Evolutionary conservation across 768 basidiomycete species (phyloP), one percentile per base, ranked within the genome.

Genomic region (Galerina sulciceps): DNA sequence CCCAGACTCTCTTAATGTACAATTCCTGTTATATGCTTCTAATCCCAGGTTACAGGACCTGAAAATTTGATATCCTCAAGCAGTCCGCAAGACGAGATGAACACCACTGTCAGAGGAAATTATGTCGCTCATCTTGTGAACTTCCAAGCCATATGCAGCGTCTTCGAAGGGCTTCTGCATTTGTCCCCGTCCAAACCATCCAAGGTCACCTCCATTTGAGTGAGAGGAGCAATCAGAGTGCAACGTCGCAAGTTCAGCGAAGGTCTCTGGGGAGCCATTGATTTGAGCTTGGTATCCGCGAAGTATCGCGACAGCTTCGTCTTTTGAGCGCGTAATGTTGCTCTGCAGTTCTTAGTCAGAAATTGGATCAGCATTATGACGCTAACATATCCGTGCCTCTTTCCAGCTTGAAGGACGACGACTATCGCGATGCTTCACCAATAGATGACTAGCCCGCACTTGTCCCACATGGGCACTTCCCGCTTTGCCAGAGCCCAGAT

Each of bases 141-240:
- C 82, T 47, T 86, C 69, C 61, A 95, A 79, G 2, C 75, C 83
- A 72, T 83, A 96, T 10, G 92, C 79, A 34, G 93, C 91, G 31
- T 96, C 94, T 75, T 98, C 96, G 68, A 99, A 99, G 36, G 94
- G 89, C 75, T 93, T 94, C 76, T 99, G 97, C 97, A 99, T 99
- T 78, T 93, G 90, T 0, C 89, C 91, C 15, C 74, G 85, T 1
- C 82, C 84, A 68, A 99, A 99, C 79, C 80, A 81, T 0, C 97
- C 94, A 6, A 99, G 84, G 73, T 99, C 96, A 1, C 97, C 97
- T 2, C 81, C 82, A 61, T 90, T 81, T 18, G 81, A 72, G 68
- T 95, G 91, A 38, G 92, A 94, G 5, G 91, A 90, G 73, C 96
- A 98, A 72, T 99, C 96, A 18, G 94, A 96, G 70, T 96, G 82